Conservation (phyloP, 371 early-diverging fungal genomes). For the Ecytonucleospora hepatopenaei region DNA sequence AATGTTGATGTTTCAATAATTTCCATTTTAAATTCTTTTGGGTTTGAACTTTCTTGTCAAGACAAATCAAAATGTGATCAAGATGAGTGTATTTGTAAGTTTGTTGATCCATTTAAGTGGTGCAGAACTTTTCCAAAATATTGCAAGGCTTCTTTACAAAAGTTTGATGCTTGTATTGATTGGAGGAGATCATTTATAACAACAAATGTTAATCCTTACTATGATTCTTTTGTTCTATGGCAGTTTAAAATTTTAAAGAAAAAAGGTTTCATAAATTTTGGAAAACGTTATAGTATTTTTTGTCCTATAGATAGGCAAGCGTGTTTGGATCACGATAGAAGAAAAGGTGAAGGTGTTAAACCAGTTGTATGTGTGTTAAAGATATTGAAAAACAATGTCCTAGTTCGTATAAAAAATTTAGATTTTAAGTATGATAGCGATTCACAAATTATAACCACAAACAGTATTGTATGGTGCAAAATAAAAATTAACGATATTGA, state of each 20-base stretch:
- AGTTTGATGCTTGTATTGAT: slow-evolving; percentile 79
- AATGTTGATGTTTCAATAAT: slow-evolving; percentile 67
- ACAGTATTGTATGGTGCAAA: neutral
- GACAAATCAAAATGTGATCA: neutral
- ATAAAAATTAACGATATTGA: slow-evolving; percentile 14
- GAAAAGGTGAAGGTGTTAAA: slow-evolving; percentile 84
- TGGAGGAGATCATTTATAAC: slow-evolving; percentile 96
- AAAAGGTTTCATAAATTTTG: slow-evolving; percentile 76
- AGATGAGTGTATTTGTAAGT: slow-evolving; percentile 48
- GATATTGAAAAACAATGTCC: slow-evolving; percentile 10
- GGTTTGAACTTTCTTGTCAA: slow-evolving; percentile 77
- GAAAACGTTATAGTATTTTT: slow-evolving; percentile 92
- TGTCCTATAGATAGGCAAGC: slow-evolving; percentile 89
- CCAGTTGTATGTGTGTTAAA: slow-evolving; percentile 73
- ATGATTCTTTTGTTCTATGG: slow-evolving; percentile 95
- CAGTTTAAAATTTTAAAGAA: slow-evolving; percentile 82
- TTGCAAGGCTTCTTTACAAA: slow-evolving; percentile 68
- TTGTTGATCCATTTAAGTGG: slow-evolving; percentile 88
- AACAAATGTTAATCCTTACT: slow-evolving; percentile 93
- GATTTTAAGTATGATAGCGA: neutral
- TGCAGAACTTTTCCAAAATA: slow-evolving; percentile 81
- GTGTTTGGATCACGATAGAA: slow-evolving; percentile 99
- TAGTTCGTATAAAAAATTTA: slow-evolving; percentile 14
- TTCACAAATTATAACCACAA: slow-evolving; percentile 1
- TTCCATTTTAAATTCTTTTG: slow-evolving; percentile 81